Evolutionary conservation across 192 early-diverging fungal genomes (phyloP), one percentile per base, ranked within the genome.

Genomic region (Backusella sp.): DNA sequence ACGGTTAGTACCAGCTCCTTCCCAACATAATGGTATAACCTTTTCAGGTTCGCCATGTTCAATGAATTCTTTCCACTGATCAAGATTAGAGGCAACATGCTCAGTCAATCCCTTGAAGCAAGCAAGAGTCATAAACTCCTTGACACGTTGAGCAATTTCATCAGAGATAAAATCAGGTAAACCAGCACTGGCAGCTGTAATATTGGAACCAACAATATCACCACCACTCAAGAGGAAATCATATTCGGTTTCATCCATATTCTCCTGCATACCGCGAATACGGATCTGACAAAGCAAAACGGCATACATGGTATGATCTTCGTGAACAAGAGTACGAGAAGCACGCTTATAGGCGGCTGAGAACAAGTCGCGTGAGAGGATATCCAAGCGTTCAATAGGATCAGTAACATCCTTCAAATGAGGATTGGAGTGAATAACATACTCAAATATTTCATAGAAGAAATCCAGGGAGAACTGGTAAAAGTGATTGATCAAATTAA

Each of bases 381-480:
- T 89, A 0, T 77, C 79, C 77, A 99, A 79, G 39, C 97, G 90
- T 77, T 90, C 82, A 28, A 73, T 82, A 76, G 88, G 86, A 78
- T 96, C 98, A 26, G 84, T 82, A 30, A 92, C 74, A 21, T 85
- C 85, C 32, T 86, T 82, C 66, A 95, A 82, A 56, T 90, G 81
- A 35, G 91, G 84, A 84, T 97, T 88, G 35, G 89, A 84, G 79
- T 95, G 92, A 12, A 99, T 87, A 0, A 96, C 91, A 70, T 80
- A 89, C 76, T 93, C 84, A 87, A 99, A 99, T 52, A 99, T 96
- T 67, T 92, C 89, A 67, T 94, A 89, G 85, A 99, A 99, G 83
- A 96, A 99, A 79, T 94, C 95, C 35, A 99, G 90, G 26, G 98
- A 98, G 86, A 99, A 98, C 86, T 98, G 97, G 84, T 99, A 99